These are phyloP conservation scores for Xylaria multiplex DNA, from an alignment of 2,329 filamentous ascomycete species.

Conservation along the genomic window DNA sequence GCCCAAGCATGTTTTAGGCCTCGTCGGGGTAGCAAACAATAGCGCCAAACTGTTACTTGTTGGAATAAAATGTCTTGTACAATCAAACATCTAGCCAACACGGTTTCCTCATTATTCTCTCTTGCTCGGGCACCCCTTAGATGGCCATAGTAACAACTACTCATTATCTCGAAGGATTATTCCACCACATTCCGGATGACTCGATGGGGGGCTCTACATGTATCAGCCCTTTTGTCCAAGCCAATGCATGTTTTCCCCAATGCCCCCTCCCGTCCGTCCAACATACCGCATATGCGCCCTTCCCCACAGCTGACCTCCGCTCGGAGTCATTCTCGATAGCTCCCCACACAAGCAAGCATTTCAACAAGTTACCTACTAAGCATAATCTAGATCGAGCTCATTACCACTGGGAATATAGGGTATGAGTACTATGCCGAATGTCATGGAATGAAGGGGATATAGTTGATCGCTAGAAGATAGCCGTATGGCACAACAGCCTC, in stretches of 20 bases:
- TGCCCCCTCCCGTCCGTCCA: constrained; percentile 17
- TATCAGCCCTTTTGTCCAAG: constrained; percentile 28
- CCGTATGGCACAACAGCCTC: not conserved
- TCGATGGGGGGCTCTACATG: constrained; percentile 25
- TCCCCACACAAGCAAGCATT: constrained; percentile 8
- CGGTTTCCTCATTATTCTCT: not conserved
- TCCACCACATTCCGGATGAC: constrained; percentile 34
- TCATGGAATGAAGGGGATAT: not conserved
- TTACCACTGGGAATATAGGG: not conserved
- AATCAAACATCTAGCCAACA: not conserved
- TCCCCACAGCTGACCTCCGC: constrained; percentile 35
- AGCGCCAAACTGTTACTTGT: not conserved
- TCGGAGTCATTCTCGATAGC: constrained; percentile 28
- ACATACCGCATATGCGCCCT: constrained; percentile 10
- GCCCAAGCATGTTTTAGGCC: not conserved
- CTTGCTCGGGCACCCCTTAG: not conserved
- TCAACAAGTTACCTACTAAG: not conserved
- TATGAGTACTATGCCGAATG: constrained; percentile 16
- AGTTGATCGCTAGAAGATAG: not conserved
- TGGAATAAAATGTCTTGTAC: not conserved
- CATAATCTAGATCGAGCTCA: not conserved
- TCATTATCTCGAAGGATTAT: constrained; percentile 9
- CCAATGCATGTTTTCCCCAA: constrained; percentile 14
- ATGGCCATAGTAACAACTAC: constrained; percentile 8
- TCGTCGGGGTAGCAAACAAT: not conserved